Percentiles rank a stretch among this genome's conserved stretches.
These are phyloP conservation scores for Corylus avellana DNA, from an alignment of 306 rosid species.

Conservation along the genomic window DNA sequence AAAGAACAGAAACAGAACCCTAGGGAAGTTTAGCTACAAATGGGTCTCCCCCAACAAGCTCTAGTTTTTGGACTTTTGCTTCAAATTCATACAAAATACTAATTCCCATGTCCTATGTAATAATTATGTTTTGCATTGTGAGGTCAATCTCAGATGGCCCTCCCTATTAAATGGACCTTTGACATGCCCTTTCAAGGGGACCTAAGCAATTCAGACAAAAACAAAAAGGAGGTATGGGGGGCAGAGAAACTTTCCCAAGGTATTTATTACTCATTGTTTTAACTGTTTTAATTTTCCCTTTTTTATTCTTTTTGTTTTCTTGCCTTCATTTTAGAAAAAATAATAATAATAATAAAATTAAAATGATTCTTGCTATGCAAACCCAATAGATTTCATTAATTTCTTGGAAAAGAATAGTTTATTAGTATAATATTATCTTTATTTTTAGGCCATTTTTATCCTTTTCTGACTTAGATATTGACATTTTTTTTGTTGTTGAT, in stretches of 20 bases:
- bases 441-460: too few relatives aligned
- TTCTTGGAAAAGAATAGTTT: too few relatives aligned
- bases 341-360: too few relatives aligned
- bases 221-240: not conserved
- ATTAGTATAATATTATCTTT: too few relatives aligned
- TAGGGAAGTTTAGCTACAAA: conserved; percentile 49
- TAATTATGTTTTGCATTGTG: conserved; percentile 46
- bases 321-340: too few relatives aligned
- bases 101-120: conserved; percentile 66
- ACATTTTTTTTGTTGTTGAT: too few relatives aligned
- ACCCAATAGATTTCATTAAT: too few relatives aligned
- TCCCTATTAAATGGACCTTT: conserved; percentile 35
- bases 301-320: not conserved
- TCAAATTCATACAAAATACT: conserved; percentile 54
- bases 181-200: conserved; percentile 17
- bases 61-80: conserved; percentile 45
- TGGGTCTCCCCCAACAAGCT: conserved; percentile 40
- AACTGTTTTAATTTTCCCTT: too few relatives aligned
- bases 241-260: not conserved
- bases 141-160: conserved; percentile 59
- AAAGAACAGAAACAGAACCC: conserved; percentile 56
- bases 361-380: too few relatives aligned
- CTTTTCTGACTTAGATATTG: too few relatives aligned
- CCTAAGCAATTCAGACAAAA: conserved; percentile 10
- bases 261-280: not conserved